Evolutionary conservation across 345 rosid genomes (phyloP).

Genomic region (Murraya paniculata): DNA sequence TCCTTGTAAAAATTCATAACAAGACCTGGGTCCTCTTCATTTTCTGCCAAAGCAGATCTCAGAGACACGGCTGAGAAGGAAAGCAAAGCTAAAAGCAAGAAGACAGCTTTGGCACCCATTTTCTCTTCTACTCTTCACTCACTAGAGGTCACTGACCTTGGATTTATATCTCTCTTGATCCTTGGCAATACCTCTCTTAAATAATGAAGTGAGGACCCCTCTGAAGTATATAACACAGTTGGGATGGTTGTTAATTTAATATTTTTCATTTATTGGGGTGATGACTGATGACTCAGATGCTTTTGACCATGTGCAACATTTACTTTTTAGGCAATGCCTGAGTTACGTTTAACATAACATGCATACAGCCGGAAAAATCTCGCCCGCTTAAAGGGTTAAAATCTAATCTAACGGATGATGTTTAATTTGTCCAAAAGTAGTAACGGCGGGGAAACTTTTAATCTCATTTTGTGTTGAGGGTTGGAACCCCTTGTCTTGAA

Average conservation of each 20-base stretch:
- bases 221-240: no score
- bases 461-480: not conserved
- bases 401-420: no score
- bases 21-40: slow-evolving; percentile 62
- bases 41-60: slow-evolving; percentile 35
- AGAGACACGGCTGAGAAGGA: slow-evolving; percentile 44
- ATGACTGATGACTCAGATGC: not conserved
- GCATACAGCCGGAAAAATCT: no score
- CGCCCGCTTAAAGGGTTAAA: no score
- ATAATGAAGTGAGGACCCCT: slow-evolving; percentile 19
- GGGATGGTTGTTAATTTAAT: not conserved
- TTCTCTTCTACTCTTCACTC: slow-evolving; percentile 1
- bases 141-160: slow-evolving; percentile 23
- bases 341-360: no score
- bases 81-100: slow-evolving; percentile 37
- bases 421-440: no score
- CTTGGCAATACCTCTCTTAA: slow-evolving; percentile 24
- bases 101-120: slow-evolving; percentile 51
- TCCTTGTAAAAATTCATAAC: slow-evolving; percentile 83
- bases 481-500: not conserved
- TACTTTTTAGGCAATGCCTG: no score
- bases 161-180: not conserved
- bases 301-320: not conserved
- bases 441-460: no score
- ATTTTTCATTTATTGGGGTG: not conserved